Conservation (phyloP, 495 filamentous ascomycete genomes). For the Lasiosphaeria hispida region DNA sequence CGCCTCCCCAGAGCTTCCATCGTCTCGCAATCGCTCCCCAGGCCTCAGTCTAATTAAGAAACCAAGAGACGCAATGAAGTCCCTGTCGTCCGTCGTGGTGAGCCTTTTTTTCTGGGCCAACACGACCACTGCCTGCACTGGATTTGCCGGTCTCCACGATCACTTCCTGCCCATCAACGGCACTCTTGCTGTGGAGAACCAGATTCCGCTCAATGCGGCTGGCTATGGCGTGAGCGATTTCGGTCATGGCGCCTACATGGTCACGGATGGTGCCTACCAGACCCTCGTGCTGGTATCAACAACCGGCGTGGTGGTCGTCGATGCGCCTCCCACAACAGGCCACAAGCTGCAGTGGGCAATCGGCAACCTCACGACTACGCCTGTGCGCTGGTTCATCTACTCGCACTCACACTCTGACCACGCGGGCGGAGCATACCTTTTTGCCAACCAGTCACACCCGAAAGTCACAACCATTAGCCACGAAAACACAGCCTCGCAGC, state of each 20-base stretch:
- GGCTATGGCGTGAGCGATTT: constrained; percentile 35
- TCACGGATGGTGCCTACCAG: constrained; percentile 38
- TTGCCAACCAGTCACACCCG: constrained; percentile 11
- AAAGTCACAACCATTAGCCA: constrained; percentile 35
- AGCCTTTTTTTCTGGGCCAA: neutral
- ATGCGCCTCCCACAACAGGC: constrained; percentile 41
- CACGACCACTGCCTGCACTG: neutral
- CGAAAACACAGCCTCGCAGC: constrained; percentile 23
- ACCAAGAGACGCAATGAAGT: neutral
- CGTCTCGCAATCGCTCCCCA: too few species aligned
- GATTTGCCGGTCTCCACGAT: constrained; percentile 2
- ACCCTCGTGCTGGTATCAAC: constrained; percentile 35
- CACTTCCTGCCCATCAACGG: constrained; percentile 5
- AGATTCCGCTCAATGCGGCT: constrained; percentile 1
- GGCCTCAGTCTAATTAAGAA: too few species aligned
- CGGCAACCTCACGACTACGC: constrained; percentile 32
- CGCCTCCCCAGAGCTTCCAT: too few species aligned
- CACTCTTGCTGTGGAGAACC: constrained; percentile 2
- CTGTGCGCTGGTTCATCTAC: constrained; percentile 40
- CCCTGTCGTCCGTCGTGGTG: neutral
- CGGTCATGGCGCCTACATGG: constrained; percentile 39
- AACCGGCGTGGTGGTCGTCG: constrained; percentile 40
- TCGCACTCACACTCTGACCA: constrained; percentile 43
- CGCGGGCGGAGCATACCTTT: constrained; percentile 34
- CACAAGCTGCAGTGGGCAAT: constrained; percentile 36